These are phyloP conservation scores for Erodium moschatum DNA, from an alignment of 441 rosid species.

Conservation along the genomic window DNA sequence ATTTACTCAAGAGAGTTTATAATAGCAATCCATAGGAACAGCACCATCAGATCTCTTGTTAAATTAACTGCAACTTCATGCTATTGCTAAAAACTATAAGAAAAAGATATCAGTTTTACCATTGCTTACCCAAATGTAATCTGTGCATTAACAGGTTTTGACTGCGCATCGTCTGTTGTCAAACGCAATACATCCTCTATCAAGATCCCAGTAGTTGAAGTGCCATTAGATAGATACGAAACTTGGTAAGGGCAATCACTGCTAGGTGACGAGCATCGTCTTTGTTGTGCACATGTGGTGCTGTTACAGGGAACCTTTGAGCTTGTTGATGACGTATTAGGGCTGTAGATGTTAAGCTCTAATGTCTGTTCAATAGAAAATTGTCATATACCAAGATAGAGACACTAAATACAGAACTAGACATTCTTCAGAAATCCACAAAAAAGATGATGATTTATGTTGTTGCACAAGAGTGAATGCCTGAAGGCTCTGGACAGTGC, in stretches of 20 bases:
- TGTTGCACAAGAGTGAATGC: not conserved
- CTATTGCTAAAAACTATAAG: not conserved
- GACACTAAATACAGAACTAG: not conserved
- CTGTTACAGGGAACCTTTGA: slow-evolving; percentile 56
- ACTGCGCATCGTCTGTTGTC: slow-evolving; percentile 30
- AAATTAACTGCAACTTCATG: not conserved
- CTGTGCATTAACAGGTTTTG: slow-evolving; percentile 40
- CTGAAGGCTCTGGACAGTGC: too few relatives aligned
- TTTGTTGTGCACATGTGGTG: slow-evolving; percentile 35
- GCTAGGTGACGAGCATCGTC: slow-evolving; percentile 40
- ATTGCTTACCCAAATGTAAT: slow-evolving; percentile 61
- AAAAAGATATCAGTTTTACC: not conserved
- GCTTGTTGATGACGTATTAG: slow-evolving; percentile 61
- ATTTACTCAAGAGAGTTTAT: not conserved
- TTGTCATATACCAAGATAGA: not conserved
- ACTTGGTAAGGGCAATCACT: slow-evolving; percentile 63
- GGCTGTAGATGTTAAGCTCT: slow-evolving; percentile 58
- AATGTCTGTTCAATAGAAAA: slow-evolving; percentile 34
- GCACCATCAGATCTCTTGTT: not conserved
- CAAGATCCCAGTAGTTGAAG: slow-evolving; percentile 60
- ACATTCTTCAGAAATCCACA: not conserved
- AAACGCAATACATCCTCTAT: slow-evolving; percentile 77
- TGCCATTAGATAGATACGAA: slow-evolving; percentile 60
- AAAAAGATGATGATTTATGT: not conserved
- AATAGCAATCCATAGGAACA: not conserved